Percentiles rank a stretch among this genome's conserved stretches.
Conservation (phyloP, 345 rosid species). For the Sonneratia caseolaris region DNA sequence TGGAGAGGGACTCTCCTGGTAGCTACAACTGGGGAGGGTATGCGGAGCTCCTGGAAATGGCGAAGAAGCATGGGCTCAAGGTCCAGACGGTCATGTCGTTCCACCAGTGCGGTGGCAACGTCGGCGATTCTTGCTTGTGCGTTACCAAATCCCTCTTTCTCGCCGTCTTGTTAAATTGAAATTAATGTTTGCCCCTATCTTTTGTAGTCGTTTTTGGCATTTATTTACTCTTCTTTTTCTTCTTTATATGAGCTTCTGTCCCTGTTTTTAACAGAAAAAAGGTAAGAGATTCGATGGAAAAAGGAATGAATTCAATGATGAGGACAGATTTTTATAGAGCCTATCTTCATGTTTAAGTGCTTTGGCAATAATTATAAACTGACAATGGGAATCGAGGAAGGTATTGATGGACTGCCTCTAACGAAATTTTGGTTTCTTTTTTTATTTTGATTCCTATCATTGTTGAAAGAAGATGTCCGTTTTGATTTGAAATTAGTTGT, state of each 20-base stretch:
- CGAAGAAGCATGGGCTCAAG: slow-evolving; percentile 75
- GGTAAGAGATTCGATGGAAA: too few species aligned
- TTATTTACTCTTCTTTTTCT: neutral
- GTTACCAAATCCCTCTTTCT: slow-evolving; percentile 16
- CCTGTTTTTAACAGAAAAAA: neutral
- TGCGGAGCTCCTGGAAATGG: slow-evolving; percentile 79
- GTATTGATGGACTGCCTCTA: too few species aligned
- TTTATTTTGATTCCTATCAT: too few species aligned
- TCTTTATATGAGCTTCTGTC: neutral
- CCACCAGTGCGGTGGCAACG: slow-evolving; percentile 99
- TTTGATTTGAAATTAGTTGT: too few species aligned
- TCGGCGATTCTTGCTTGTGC: slow-evolving; percentile 86
- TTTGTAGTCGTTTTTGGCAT: neutral
- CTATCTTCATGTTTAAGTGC: too few species aligned
- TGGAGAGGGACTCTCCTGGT: slow-evolving; percentile 80
- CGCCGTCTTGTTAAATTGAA: neutral
- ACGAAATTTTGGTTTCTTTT: too few species aligned
- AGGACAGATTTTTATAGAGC: too few species aligned
- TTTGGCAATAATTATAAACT: too few species aligned
- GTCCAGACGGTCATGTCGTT: slow-evolving; percentile 99
- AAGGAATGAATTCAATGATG: too few species aligned
- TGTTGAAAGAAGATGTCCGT: too few species aligned
- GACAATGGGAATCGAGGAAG: too few species aligned
- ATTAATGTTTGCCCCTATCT: neutral
- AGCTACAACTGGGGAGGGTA: slow-evolving; percentile 94